These are phyloP conservation scores for Knoxdaviesia capensis DNA, from an alignment of 2,329 filamentous ascomycete genomes.

Conservation along the genomic window DNA sequence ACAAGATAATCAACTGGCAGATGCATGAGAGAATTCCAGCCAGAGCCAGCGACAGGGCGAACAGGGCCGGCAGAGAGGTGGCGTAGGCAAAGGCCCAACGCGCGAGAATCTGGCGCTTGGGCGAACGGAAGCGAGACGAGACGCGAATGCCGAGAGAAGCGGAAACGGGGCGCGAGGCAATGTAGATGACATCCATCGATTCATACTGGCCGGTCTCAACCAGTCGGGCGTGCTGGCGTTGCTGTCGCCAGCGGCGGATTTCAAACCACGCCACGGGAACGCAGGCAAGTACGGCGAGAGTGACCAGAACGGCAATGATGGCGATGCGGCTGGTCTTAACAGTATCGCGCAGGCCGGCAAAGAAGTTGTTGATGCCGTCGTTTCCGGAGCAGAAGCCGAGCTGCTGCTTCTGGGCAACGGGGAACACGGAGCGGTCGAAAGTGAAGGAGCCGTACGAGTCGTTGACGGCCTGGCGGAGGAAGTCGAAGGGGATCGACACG, in stretches of 20 bases:
- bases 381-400: constrained; percentile 81
- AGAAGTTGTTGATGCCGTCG: constrained; percentile 66
- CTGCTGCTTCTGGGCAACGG: constrained; percentile 62
- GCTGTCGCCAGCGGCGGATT: constrained; percentile 53
- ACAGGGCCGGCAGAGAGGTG: constrained; percentile 70
- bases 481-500: constrained; percentile 61
- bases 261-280: constrained; percentile 66
- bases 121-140: constrained; percentile 40
- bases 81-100: constrained; percentile 76
- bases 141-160: constrained; percentile 51
- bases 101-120: constrained; percentile 45
- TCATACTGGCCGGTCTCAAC: constrained; percentile 50
- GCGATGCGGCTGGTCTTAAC: constrained; percentile 50
- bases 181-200: constrained; percentile 73
- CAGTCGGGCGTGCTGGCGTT: constrained; percentile 48
- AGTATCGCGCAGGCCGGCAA: constrained; percentile 47
- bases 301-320: constrained; percentile 54
- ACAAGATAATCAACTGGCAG: constrained; percentile 65
- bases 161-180: constrained; percentile 63
- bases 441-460: constrained; percentile 49
- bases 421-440: constrained; percentile 62
- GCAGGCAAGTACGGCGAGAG: constrained; percentile 53
- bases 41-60: constrained; percentile 63
- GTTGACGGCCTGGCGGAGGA: constrained; percentile 56
- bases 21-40: constrained; percentile 68